Percentiles rank a stretch among this genome's conserved stretches.
These are phyloP conservation scores for Fusarium brachygibbosum DNA, from an alignment of 2,329 filamentous ascomycete genomes.

Conservation along the genomic window DNA sequence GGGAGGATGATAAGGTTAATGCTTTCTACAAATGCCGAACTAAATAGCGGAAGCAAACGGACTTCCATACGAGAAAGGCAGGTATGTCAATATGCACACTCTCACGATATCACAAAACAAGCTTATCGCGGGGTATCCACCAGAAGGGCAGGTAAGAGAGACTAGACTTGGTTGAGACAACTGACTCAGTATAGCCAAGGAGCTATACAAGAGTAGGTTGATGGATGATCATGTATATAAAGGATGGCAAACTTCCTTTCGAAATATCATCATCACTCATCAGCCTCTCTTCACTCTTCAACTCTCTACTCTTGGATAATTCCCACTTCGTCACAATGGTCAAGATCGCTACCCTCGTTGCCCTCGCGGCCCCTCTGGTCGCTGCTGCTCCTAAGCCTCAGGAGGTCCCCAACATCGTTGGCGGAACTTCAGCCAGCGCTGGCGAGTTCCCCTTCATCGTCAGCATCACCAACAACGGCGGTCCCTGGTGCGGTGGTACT, in stretches of 20 bases:
- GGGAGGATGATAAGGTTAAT: constrained; percentile 33
- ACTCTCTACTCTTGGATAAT: constrained; percentile 15
- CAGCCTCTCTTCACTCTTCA: constrained; percentile 30
- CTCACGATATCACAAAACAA: constrained; percentile 16
- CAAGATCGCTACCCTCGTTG: constrained; percentile 29
- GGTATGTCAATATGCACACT: constrained; percentile 5
- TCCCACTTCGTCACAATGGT: constrained; percentile 20
- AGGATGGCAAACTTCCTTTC: neutral
- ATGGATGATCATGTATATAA: constrained; percentile 21
- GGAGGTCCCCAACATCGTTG: constrained; percentile 43
- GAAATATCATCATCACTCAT: neutral
- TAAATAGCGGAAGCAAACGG: constrained; percentile 27
- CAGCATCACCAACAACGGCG: constrained; percentile 31
- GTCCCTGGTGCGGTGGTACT: constrained; percentile 50
- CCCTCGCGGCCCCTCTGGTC: constrained; percentile 30
- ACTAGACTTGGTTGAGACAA: neutral
- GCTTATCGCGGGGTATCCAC: constrained; percentile 23
- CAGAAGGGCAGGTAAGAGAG: constrained; percentile 14
- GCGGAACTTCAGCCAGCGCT: constrained; percentile 40
- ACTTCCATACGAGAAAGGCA: constrained; percentile 28
- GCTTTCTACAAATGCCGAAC: constrained; percentile 24
- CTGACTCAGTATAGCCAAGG: neutral
- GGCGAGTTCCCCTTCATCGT: constrained; percentile 54
- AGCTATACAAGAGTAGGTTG: neutral
- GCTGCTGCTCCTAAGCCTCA: constrained; percentile 27